Evolutionary conservation across 2,329 filamentous ascomycete genomes (phyloP), one percentile per base, ranked within the genome.

Genomic region (Ascochyta koolunga): DNA sequence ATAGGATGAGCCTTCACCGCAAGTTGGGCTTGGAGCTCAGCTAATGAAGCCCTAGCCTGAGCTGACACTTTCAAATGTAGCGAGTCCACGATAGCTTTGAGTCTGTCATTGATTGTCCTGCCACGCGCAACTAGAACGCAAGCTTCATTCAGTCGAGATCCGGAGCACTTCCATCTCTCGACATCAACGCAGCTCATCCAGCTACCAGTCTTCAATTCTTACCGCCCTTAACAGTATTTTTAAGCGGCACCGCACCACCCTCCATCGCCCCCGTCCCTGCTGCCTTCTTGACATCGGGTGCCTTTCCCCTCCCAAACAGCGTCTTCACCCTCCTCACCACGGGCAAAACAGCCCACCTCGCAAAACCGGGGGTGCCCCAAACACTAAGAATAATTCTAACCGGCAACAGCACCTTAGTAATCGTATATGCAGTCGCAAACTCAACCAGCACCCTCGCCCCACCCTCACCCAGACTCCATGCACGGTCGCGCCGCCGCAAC

Each of bases 281-380:
- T 50, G 49, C 61, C 13, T 43, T 35, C 35, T 56, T 62, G 13
- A 50, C 56, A 46, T 62, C 62, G 27, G 47, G 37, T 42, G 50
- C 64, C 40, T 67, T 65, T 50, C 50, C 60, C 49, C 63, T 74
- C 29, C 70, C 58, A 56, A 83, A 77, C 9, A 79, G 15, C 31
- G 69, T 70, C 56, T 66, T 71, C 2, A 79, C 60, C 24, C 70
- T 62, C 39, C 70, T 52, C 53, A 65, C 48, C 6, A 69, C 21
- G 25, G 72, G 72, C 1, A 67, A 38, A 10, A 74, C 65, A 1
- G 68, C 65, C 58, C 60, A 61, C 45, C 59, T 78, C 25, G 93
- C 93, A 80, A 98, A 96, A 89, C 91, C 96, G 4, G 95, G 95
- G 40, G 95, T 96, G 13, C 84, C 89, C 91, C 90, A 96, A 4